Evolutionary conservation across 768 basidiomycete genomes (phyloP).

Genomic region (Dentipellis sp.): DNA sequence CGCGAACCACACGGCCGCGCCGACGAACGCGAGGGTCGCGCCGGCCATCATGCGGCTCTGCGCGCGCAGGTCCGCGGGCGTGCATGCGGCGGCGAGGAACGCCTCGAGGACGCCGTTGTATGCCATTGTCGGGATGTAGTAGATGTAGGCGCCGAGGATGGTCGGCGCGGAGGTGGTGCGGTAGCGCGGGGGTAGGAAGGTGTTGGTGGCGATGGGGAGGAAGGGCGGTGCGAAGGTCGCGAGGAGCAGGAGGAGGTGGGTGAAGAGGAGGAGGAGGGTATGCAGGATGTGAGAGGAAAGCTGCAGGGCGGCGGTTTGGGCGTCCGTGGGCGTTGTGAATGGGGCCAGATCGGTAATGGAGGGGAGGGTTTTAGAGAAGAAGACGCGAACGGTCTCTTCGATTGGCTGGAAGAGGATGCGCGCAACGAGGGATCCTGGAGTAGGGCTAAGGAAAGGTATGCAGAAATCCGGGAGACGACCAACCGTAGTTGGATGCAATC

Average conservation of each 20-base stretch:
- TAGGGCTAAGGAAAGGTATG: not conserved
- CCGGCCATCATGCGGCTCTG: constrained; percentile 82
- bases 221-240: constrained; percentile 70
- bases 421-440: constrained; percentile 79
- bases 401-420: constrained; percentile 92
- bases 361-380: constrained; percentile 65
- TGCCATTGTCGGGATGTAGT: constrained; percentile 84
- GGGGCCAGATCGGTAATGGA: constrained; percentile 4
- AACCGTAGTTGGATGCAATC: constrained; percentile 92
- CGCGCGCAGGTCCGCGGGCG: constrained; percentile 48
- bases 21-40: constrained; percentile 64
- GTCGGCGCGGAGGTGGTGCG: constrained; percentile 68
- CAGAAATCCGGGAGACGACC: constrained; percentile 9
- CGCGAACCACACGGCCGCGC: constrained; percentile 39
- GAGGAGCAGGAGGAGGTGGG: constrained; percentile 66
- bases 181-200: constrained; percentile 67
- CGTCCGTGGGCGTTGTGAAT: not conserved
- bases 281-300: constrained; percentile 41
- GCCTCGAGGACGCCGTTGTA: constrained; percentile 91
- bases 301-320: constrained; percentile 11
- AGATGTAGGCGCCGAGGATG: constrained; percentile 73
- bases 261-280: constrained; percentile 44
- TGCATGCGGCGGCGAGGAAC: constrained; percentile 75
- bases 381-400: constrained; percentile 85
- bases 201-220: constrained; percentile 53